Evolutionary conservation across 2,329 filamentous ascomycete species (phyloP).

Genomic region (Beauveria asiatica): DNA sequence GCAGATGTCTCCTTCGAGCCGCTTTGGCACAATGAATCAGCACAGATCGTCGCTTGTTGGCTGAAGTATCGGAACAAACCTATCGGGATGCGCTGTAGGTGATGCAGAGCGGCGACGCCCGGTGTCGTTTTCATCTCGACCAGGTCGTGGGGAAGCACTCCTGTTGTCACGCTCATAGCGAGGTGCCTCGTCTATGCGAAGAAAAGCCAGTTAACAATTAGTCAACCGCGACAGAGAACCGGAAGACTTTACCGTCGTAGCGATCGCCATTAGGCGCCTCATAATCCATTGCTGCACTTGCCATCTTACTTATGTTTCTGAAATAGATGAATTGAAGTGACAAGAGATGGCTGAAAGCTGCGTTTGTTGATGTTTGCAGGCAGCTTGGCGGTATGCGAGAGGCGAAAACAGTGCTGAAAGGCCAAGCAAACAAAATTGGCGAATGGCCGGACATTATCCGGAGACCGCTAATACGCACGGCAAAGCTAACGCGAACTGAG

Average conservation of each 20-base stretch:
- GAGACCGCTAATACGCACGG: not conserved
- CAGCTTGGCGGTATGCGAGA: not conserved
- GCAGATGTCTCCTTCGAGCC: constrained; percentile 46
- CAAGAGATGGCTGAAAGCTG: not conserved
- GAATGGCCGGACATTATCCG: not conserved
- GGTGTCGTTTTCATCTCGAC: constrained; percentile 52
- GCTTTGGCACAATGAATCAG: constrained; percentile 19
- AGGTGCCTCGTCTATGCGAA: constrained; percentile 47
- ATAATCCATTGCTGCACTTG: constrained; percentile 62
- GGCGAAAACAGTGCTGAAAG: constrained; percentile 6
- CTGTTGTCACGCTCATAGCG: constrained; percentile 60
- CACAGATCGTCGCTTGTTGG: not conserved
- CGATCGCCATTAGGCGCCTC: constrained; percentile 59
- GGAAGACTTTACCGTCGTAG: constrained; percentile 48
- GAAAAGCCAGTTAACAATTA: not conserved
- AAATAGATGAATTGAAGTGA: not conserved
- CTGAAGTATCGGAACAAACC: constrained; percentile 5
- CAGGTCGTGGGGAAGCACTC: constrained; percentile 55
- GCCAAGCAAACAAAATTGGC: not conserved
- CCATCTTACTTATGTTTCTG: constrained; percentile 36
- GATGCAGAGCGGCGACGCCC: constrained; percentile 55
- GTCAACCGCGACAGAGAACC: not conserved
- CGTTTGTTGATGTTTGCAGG: constrained; percentile 8
- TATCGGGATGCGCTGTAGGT: constrained; percentile 43
- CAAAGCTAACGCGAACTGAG: not conserved